phyloP scores from a whole-genome alignment of 768 basidiomycete genomes.

The Tulasnella calospora region DNA sequence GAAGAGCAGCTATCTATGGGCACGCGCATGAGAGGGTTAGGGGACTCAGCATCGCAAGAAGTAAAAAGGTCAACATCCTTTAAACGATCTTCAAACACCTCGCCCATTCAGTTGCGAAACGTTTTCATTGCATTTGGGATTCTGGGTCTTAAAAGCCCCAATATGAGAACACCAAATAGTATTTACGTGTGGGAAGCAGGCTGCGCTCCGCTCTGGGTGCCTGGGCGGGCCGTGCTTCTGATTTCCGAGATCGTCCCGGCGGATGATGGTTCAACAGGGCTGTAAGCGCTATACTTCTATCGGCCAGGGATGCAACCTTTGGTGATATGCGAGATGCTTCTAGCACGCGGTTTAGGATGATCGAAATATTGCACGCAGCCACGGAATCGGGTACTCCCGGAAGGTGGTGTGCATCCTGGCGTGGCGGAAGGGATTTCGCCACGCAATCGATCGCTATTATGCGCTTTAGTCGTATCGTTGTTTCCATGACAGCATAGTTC shows the following conservation, averaged over 20 bases:
- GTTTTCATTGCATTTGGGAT: too few species aligned
- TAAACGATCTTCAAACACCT: neutral
- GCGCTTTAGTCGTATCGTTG: neutral
- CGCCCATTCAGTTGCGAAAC: neutral
- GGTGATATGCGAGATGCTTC: neutral
- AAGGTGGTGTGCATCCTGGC: too few species aligned
- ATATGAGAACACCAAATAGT: too few species aligned
- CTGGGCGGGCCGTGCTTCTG: neutral
- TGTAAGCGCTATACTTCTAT: neutral
- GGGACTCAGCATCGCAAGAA: neutral
- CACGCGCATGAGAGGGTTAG: neutral
- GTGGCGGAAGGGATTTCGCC: too few species aligned
- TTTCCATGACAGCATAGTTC: neutral
- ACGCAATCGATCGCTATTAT: too few species aligned
- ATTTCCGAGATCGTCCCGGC: neutral
- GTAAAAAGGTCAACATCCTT: neutral
- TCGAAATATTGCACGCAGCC: too few species aligned
- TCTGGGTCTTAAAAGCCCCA: too few species aligned
- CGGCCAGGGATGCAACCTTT: neutral
- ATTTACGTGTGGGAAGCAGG: too few species aligned
- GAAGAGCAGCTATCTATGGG: neutral
- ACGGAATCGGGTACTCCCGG: too few species aligned
- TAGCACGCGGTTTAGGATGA: too few species aligned
- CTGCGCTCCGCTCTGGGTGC: neutral
- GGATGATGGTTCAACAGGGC: neutral